phyloP scores from a whole-genome alignment of 2,329 filamentous ascomycete genomes.

The Aspergillus sclerotialis region DNA sequence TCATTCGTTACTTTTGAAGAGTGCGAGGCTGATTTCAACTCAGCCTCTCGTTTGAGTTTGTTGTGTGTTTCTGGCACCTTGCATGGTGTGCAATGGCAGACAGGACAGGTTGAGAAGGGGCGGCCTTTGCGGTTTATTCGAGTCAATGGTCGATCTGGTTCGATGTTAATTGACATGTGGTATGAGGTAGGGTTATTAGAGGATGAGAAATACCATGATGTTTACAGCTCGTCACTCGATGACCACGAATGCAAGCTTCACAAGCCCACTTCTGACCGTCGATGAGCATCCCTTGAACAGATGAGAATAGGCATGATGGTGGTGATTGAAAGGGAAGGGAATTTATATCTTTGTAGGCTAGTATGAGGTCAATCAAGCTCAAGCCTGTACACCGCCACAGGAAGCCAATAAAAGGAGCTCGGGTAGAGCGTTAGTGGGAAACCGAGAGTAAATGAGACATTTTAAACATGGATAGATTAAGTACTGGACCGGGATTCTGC shows the following conservation, averaged over 20 bases:
- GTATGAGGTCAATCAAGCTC: too few relatives aligned
- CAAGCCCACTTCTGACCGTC: conserved; percentile 96
- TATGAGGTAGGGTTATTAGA: neutral
- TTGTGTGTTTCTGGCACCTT: conserved; percentile 86
- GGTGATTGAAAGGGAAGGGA: conserved; percentile 8
- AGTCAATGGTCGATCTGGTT: conserved; percentile 79
- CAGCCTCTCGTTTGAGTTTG: conserved; percentile 44
- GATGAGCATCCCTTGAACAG: conserved; percentile 58
- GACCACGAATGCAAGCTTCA: conserved; percentile 91
- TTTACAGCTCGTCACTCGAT: conserved; percentile 94
- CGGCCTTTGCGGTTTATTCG: conserved; percentile 97
- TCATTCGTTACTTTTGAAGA: conserved; percentile 29
- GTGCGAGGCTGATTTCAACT: conserved; percentile 17
- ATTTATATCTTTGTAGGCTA: too few relatives aligned
- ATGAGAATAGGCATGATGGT: conserved; percentile 7
- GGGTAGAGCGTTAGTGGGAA: too few relatives aligned
- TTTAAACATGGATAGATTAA: too few relatives aligned
- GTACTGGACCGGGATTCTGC: too few relatives aligned
- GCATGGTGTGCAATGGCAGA: conserved; percentile 77
- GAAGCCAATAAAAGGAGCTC: too few relatives aligned
- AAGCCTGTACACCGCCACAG: too few relatives aligned
- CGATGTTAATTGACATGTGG: neutral
- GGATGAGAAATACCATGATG: conserved; percentile 60
- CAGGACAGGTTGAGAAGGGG: conserved; percentile 89
- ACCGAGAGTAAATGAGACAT: too few relatives aligned